Evolutionary conservation across 495 filamentous ascomycete species (phyloP).

Genomic region (Aspergillus conjunctus): DNA sequence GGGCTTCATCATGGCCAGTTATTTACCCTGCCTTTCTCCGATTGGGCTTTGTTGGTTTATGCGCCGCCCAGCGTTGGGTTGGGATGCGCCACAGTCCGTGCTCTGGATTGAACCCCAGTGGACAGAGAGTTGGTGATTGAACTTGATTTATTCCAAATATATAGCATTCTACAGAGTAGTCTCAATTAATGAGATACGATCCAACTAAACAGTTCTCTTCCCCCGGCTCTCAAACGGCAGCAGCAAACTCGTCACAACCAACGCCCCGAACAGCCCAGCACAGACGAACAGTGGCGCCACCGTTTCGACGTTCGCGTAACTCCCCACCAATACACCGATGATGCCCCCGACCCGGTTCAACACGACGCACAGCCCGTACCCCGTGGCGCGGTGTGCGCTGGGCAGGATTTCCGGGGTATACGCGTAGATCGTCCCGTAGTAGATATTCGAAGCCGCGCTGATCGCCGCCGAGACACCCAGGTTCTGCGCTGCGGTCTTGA

Average conservation of each 20-base stretch:
- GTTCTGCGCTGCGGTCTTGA: constrained; percentile 44
- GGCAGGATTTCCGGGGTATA: constrained; percentile 50
- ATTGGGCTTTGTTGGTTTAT: no score
- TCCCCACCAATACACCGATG: constrained; percentile 41
- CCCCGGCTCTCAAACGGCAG: constrained; percentile 38
- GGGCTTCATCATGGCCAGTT: no score
- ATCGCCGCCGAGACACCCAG: constrained; percentile 45
- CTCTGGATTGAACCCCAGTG: no score
- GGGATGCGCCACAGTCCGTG: no score
- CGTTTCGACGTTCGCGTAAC: constrained; percentile 39
- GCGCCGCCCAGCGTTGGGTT: no score
- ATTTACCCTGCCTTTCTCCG: no score
- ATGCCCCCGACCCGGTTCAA: constrained; percentile 44
- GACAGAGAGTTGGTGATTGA: no score
- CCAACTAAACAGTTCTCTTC: constrained; percentile 14
- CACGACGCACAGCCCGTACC: constrained; percentile 44
- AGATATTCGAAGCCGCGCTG: constrained; percentile 46
- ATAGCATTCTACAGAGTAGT: no score
- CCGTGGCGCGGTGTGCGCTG: constrained; percentile 45
- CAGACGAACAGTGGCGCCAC: constrained; percentile 43
- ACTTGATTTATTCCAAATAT: no score
- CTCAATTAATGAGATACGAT: no score
- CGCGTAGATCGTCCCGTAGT: constrained; percentile 51
- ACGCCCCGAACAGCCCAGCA: constrained; percentile 36
- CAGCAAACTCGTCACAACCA: constrained; percentile 37